Percentiles rank a stretch among this genome's conserved stretches.
Evolutionary conservation across 2,329 filamentous ascomycete genomes (phyloP).

Genomic region (Bipolaris victoriae): DNA sequence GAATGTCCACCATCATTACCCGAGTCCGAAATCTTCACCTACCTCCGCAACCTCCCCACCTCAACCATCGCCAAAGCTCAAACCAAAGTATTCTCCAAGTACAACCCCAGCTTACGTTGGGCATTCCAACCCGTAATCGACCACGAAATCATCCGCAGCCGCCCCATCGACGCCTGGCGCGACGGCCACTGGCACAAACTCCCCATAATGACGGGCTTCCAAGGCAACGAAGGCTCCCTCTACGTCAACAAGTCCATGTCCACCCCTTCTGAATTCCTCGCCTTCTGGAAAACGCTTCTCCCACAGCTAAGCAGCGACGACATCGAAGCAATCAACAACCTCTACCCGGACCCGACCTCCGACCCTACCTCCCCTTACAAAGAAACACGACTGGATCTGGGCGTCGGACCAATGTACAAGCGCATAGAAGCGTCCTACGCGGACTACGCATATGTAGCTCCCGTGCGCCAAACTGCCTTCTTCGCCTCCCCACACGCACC

Average conservation of each 20-base stretch:
- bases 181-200: conserved; percentile 61
- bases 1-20: conserved; percentile 38
- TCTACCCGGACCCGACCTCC: conserved; percentile 67
- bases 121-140: conserved; percentile 75
- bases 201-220: conserved; percentile 72
- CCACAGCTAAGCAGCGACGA: conserved; percentile 62
- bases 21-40: conserved; percentile 48
- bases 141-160: conserved; percentile 62
- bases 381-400: conserved; percentile 40
- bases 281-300: conserved; percentile 68
- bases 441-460: conserved; percentile 69
- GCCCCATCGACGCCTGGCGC: conserved; percentile 66
- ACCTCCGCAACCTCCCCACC: conserved; percentile 51
- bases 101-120: conserved; percentile 57
- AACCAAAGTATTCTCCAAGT: conserved; percentile 53
- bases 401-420: conserved; percentile 59
- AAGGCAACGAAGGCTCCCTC: conserved; percentile 70
- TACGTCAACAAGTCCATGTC: conserved; percentile 64
- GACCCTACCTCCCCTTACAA: conserved; percentile 51
- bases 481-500: conserved; percentile 41
- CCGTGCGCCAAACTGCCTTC: conserved; percentile 66
- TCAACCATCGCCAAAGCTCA: conserved; percentile 50
- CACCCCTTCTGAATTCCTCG: conserved; percentile 59
- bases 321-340: conserved; percentile 59
- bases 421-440: conserved; percentile 66